A percentile compares a stretch with the other conserved stretches of the same genome.
Conservation (phyloP, 176 grass and related monocot genomes). For the Otatea glauca region DNA sequence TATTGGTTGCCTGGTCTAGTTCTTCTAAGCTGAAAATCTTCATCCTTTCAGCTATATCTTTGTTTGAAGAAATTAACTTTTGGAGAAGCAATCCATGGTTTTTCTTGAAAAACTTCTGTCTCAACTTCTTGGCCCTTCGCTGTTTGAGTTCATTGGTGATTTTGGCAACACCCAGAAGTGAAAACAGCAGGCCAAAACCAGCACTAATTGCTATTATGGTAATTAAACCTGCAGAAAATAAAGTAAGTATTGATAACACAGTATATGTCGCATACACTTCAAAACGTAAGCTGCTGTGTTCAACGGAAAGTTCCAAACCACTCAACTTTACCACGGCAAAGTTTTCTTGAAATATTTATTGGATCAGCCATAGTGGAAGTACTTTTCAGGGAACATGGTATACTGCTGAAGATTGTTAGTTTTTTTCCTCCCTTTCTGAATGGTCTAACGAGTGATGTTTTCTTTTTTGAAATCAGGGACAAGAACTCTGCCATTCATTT, state of each 20-base stretch:
- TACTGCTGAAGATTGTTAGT: background rate
- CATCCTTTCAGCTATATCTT: constrained; percentile 45
- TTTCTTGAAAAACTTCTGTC: constrained; percentile 46
- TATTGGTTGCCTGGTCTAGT: constrained; percentile 52
- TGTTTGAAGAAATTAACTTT: constrained; percentile 51
- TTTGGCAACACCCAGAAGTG: constrained; percentile 28
- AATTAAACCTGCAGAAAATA: constrained; percentile 34
- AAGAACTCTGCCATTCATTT: too few species aligned
- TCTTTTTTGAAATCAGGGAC: too few species aligned
- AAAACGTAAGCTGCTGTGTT: background rate
- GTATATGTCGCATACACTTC: background rate
- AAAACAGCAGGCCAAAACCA: constrained; percentile 38
- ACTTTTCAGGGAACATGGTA: background rate
- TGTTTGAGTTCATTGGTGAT: constrained; percentile 37
- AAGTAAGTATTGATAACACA: background rate
- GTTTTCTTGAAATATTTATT: background rate
- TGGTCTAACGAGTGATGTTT: too few species aligned
- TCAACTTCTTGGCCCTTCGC: constrained; percentile 31
- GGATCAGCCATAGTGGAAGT: background rate
- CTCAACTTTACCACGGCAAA: background rate
- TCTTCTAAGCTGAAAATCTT: constrained; percentile 63
- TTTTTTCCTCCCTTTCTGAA: background rate
- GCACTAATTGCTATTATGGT: constrained; percentile 44
- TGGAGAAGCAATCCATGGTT: constrained; percentile 61
- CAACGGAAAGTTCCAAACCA: background rate